phyloP scores from a whole-genome alignment of 1,284 basidiomycete genomes.

The Apiotrichum laibachii region DNA sequence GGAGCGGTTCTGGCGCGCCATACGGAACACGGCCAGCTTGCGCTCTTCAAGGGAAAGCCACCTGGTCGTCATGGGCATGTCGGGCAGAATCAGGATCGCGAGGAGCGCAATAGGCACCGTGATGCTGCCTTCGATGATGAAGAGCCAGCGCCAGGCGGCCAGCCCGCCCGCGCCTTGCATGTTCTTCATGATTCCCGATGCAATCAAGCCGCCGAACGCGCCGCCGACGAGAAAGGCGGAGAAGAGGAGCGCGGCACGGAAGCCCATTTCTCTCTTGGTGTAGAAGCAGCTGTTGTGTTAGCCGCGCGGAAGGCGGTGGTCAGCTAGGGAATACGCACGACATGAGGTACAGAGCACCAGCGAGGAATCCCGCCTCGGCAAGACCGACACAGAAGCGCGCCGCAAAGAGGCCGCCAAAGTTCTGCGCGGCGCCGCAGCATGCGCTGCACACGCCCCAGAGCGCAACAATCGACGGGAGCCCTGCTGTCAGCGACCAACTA shows the following conservation, averaged over 20 bases:
- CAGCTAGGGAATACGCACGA: conserved; percentile 1
- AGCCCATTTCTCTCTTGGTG: conserved; percentile 19
- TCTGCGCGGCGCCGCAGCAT: conserved; percentile 16
- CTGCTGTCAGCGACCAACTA: no score
- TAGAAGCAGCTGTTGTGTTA: conserved; percentile 18
- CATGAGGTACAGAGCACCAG: conserved; percentile 19
- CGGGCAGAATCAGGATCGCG: conserved; percentile 40
- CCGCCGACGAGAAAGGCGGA: conserved; percentile 28
- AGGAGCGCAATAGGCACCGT: conserved; percentile 32
- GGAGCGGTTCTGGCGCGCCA: conserved; percentile 16
- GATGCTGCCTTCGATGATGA: conserved; percentile 46
- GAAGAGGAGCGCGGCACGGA: conserved; percentile 21
- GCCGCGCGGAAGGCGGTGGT: no score
- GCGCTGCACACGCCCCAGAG: conserved; percentile 6
- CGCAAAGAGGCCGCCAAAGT: conserved; percentile 7
- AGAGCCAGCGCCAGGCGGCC: conserved; percentile 50
- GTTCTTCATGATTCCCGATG: conserved; percentile 25
- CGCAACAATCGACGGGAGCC: conserved; percentile 22
- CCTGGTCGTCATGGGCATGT: conserved; percentile 50
- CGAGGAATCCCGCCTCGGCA: conserved; percentile 32
- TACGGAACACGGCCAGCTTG: conserved; percentile 13
- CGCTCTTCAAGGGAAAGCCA: conserved; percentile 48
- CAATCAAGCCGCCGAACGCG: conserved; percentile 35
- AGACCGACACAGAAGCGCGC: conserved; percentile 34
- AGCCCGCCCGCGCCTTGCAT: conserved; percentile 27